Percentiles rank a stretch among this genome's conserved stretches.
These are phyloP conservation scores for Caryopteris hybrid DNA, from an alignment of 305 asterid genomes.

Conservation along the genomic window DNA sequence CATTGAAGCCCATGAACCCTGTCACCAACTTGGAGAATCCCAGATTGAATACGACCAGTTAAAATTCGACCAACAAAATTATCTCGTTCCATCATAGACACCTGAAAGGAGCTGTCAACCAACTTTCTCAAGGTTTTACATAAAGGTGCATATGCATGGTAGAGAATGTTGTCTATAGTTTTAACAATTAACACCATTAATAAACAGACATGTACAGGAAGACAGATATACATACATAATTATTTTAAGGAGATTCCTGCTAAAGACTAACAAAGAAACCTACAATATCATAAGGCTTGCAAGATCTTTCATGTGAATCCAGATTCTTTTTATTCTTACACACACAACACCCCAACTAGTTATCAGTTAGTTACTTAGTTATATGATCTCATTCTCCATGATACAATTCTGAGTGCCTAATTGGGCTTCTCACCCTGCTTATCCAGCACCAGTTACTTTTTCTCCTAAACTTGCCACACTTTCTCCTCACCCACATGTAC, in stretches of 20 bases:
- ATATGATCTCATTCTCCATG: background rate
- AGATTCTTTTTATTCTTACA: background rate
- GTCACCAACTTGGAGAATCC: constrained; percentile 84
- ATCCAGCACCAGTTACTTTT: background rate
- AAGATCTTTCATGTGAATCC: constrained; percentile 2
- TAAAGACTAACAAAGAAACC: background rate
- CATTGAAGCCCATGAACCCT: constrained; percentile 82
- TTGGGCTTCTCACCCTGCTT: background rate
- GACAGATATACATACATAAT: constrained; percentile 1
- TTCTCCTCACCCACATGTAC: background rate
- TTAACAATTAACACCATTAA: background rate
- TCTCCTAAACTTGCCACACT: background rate
- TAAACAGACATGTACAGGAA: background rate
- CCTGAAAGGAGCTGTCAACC: constrained; percentile 75
- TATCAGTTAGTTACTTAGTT: background rate
- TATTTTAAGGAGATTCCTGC: background rate
- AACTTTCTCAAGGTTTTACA: constrained; percentile 34
- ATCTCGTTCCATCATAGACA: constrained; percentile 99
- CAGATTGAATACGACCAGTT: constrained; percentile 90
- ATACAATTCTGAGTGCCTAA: background rate
- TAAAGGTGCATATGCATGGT: constrained; percentile 18
- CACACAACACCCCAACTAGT: background rate
- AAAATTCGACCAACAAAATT: constrained; percentile 89
- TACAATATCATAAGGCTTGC: background rate
- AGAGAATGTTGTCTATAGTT: constrained; percentile 20